These are phyloP conservation scores for Zea mays DNA, from an alignment of 176 grass and related monocot genomes.

Conservation along the genomic window Zm-B73-REFERENCE-NAM-5.0 NC_050098.1:60171501-60172000, in stretches of 20 bases:
- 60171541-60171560: slow-evolving; percentile 32
- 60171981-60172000: neutral
- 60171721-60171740: slow-evolving; percentile 18
- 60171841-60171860: neutral
- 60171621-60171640: slow-evolving; percentile 26
- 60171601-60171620: slow-evolving; percentile 24
- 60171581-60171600: slow-evolving; percentile 62
- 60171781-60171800: neutral
- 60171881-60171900: neutral
- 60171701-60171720: slow-evolving; percentile 12
- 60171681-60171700: neutral
- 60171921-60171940: slow-evolving; percentile 1
- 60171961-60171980: neutral
- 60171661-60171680: slow-evolving; percentile 9
- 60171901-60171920: slow-evolving; percentile 20
- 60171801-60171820: neutral
- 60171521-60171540: slow-evolving; percentile 54
- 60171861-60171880: slow-evolving; percentile 19
- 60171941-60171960: neutral
- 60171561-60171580: slow-evolving; percentile 69
- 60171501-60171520: slow-evolving; percentile 37
- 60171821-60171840: slow-evolving; percentile 3
- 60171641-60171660: slow-evolving; percentile 2
- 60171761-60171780: neutral
- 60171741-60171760: slow-evolving; percentile 14